A percentile compares a stretch with the other conserved stretches of the same genome.
Conservation (phyloP, 352 stramenopile genomes). For the Globisporangium nagaii region DNA sequence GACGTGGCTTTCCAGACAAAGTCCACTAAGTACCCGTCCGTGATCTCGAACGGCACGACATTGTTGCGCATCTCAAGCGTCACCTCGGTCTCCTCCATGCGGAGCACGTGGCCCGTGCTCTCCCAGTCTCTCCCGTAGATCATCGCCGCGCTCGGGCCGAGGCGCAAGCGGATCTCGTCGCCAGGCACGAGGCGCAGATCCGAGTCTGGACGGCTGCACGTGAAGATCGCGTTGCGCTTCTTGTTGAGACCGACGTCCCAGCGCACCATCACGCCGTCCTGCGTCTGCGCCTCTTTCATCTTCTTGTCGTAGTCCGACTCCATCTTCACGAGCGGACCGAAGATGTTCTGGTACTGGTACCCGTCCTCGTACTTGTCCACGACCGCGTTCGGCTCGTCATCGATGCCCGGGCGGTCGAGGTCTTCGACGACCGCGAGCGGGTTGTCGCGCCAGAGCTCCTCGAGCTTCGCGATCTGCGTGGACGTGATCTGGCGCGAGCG, state of each 20-base stretch:
- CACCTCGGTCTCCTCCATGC: conserved; percentile 81
- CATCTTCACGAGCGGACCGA: conserved; percentile 99
- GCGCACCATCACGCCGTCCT: conserved; percentile 90
- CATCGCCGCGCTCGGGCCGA: conserved; percentile 80
- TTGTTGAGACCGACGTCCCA: conserved; percentile 97
- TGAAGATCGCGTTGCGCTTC: conserved; percentile 96
- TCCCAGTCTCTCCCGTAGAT: conserved; percentile 90
- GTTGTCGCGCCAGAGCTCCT: conserved; percentile 96
- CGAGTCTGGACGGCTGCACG: conserved; percentile 84
- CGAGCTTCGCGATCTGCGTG: conserved; percentile 84
- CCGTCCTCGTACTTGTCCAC: conserved; percentile 96
- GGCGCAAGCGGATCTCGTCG: conserved; percentile 95
- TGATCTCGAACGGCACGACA: conserved; percentile 89
- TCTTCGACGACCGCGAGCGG: conserved; percentile 95
- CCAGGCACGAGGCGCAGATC: conserved; percentile 92
- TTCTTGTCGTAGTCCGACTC: conserved; percentile 99
- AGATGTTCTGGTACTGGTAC: conserved; percentile 99
- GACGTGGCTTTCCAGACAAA: conserved; percentile 99
- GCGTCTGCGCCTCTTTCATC: conserved; percentile 97
- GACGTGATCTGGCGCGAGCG: conserved; percentile 93
- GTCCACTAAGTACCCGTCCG: conserved; percentile 95
- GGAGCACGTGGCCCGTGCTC: conserved; percentile 91
- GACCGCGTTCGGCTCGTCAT: conserved; percentile 85
- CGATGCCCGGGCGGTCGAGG: conserved; percentile 91
- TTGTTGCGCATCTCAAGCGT: conserved; percentile 83